Percentiles rank a stretch among this genome's conserved stretches.
phyloP scores from a whole-genome alignment of 345 rosid genomes.

The Sonneratia alba region DNA sequence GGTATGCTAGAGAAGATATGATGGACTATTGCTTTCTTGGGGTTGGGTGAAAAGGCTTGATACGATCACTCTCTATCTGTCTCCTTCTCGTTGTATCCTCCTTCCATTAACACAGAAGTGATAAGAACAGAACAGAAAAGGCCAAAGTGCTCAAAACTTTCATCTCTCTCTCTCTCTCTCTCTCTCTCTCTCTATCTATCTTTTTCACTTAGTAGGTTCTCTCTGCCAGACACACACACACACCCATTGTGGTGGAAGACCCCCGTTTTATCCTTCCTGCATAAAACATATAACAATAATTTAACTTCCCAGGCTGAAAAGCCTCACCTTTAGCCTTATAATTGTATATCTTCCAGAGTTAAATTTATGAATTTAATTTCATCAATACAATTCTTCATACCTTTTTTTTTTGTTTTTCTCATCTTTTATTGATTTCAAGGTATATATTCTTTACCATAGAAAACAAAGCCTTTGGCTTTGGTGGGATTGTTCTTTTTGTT shows the following conservation, averaged over 20 bases:
- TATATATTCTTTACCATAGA: too few species aligned
- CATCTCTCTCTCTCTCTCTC: not conserved
- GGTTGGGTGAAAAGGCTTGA: not conserved
- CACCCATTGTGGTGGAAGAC: conserved; percentile 5
- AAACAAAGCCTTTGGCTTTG: not conserved
- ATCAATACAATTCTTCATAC: too few species aligned
- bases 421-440: too few species aligned
- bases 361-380: too few species aligned
- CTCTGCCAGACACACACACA: not conserved
- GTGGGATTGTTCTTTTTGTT: conserved; percentile 7
- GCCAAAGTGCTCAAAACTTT: not conserved
- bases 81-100: not conserved
- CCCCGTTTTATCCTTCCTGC: conserved; percentile 7
- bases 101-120: not conserved
- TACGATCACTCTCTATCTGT: not conserved
- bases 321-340: not conserved
- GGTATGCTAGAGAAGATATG: not conserved
- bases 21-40: too few species aligned
- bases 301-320: not conserved
- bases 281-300: not conserved
- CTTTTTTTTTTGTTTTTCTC: not conserved
- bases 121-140: not conserved
- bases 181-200: conserved; percentile 1
- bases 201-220: conserved; percentile 18
- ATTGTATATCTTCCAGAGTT: too few species aligned